Base-by-base conservation (phyloP, 1,284 basidiomycete species). In the Rhodotorula sp. region DNA sequence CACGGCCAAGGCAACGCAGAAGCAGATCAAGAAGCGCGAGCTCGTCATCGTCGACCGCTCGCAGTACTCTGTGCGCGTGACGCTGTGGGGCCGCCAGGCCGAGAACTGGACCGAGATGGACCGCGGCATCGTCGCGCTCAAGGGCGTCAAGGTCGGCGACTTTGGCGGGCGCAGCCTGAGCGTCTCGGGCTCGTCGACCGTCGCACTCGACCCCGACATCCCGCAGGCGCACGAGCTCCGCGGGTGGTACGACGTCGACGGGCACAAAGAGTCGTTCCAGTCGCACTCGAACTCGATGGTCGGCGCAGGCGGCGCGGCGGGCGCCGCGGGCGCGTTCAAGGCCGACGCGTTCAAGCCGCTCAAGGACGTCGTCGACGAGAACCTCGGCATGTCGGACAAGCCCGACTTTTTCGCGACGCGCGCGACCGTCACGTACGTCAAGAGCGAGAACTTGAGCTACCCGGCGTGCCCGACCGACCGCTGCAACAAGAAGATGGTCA, bases 71-170 rank as follows among this genome's bases (percentile, higher is more conserved):
- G 89, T 96, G 50, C 88, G 92, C 45, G 81, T 98, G 75, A 99
- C 97, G 4, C 84, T 99, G 10, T 99, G 97, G 96, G 97, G 96
- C 45, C 94, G 92, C 81, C 90, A 92, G 80, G 97, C 96, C 2
- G 94, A 98, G 80, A 87, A 87, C 59, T 99, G 75, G 66, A 46
- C 63, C 17, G 67, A 72, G 27, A 53, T 62, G 41, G 77, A 78
- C 19, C 48, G 66, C 34, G 68, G 71, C 21, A 88, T 97, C 27
- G 86, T 94, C 72, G 96, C 95, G 4, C 93, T 97, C 86, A 97
- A 97, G 83, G 91, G 93, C 34, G 92, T 93, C 78, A 95, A 91
- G 82, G 93, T 99, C 54, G 89, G 93, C 54, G 96, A 98, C 78
- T 99, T 92, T 81, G 91, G 91, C 78, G 96, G 95, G 86, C 87